Evolutionary conservation across 257 asterid genomes (phyloP).

Genomic region (Handroanthus guayacan): DNA sequence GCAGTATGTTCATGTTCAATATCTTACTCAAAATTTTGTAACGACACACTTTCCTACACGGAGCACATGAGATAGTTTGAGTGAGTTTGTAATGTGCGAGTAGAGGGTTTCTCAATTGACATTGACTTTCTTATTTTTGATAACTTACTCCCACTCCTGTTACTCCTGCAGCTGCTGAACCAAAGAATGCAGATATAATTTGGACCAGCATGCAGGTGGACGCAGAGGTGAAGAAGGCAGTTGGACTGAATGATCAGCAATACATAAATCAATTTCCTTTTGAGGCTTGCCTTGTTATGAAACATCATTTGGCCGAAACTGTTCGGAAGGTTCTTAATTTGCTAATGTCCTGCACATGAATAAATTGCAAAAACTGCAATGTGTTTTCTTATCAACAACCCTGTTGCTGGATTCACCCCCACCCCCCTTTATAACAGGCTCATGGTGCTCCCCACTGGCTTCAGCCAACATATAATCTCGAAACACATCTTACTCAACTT

Average conservation of each 20-base stretch:
- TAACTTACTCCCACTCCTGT: constrained; percentile 22
- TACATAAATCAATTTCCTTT: constrained; percentile 90
- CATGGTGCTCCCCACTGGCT: constrained; percentile 90
- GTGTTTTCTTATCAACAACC: constrained; percentile 14
- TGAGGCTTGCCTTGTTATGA: constrained; percentile 97
- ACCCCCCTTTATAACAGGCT: constrained; percentile 56
- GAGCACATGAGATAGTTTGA: constrained; percentile 21
- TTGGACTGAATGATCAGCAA: constrained; percentile 81
- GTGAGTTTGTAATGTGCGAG: constrained; percentile 14
- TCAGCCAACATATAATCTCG: constrained; percentile 96
- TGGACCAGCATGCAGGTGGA: constrained; percentile 92
- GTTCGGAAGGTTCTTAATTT: constrained; percentile 69
- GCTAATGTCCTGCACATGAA: constrained; percentile 18
- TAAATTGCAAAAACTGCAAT: constrained; percentile 21
- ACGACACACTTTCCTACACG: neutral
- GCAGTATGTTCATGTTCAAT: constrained; percentile 9
- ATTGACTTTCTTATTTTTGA: constrained; percentile 15
- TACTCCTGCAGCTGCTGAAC: constrained; percentile 74
- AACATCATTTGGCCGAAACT: constrained; percentile 94
- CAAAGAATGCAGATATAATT: constrained; percentile 88
- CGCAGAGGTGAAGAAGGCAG: constrained; percentile 80
- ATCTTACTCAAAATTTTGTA: constrained; percentile 7
- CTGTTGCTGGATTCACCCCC: constrained; percentile 34
- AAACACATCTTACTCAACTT: constrained; percentile 83
- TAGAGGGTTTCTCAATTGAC: constrained; percentile 27